Base-by-base conservation (phyloP, 805 yeast species). In the Candida ipomoeae region DNA sequence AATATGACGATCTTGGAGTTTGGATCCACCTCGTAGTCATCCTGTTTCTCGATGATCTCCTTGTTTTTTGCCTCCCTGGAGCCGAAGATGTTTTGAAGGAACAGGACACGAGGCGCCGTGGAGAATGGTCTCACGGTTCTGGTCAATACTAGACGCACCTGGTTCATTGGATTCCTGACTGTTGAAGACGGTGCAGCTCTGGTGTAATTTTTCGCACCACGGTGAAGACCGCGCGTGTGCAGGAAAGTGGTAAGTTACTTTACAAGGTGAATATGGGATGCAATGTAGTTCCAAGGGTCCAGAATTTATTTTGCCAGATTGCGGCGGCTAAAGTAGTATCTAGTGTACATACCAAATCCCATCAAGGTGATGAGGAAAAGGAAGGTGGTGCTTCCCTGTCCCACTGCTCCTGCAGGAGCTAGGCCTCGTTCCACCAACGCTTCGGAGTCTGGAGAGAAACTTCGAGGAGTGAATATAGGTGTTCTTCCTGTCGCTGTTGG, bases 1-100 rank as follows among this genome's bases (percentile, higher is more conserved):
- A 73, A 69, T 41, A 72, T 60, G 34, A 67, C 67, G 45, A 73
- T 67, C 46, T 71, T 70, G 29, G 67, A 54, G 46, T 50, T 53
- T 2, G 67, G 63, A 42, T 66, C 71, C 20, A 60, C 62, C 54
- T 68, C 72, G 49, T 61, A 68, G 35, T 70, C 64, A 55, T 69
- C 69, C 59, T 73, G 74, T 44, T 70, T 73, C 48, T 69, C 65
- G 40, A 69, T 61, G 45, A 73, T 61, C 49, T 71, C 69, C 53
- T 67, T 63, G 46, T 63, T 68, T 48, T 70, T 62, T 44, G 63
- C 58, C 21, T 62, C 64, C 41, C 62, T 63, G 26, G 62, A 55
- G 0, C 74, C 73, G 46, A 72, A 71, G 33, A 72, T 54, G 53
- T 68, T 66, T 32, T 65, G 62, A 46, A 71, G 60, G 55, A 70